A percentile compares a stretch with the other conserved stretches of the same genome.
Evolutionary conservation across 805 yeast species (phyloP).

Genomic region (Cyberlindnera samutprakarnensis): DNA sequence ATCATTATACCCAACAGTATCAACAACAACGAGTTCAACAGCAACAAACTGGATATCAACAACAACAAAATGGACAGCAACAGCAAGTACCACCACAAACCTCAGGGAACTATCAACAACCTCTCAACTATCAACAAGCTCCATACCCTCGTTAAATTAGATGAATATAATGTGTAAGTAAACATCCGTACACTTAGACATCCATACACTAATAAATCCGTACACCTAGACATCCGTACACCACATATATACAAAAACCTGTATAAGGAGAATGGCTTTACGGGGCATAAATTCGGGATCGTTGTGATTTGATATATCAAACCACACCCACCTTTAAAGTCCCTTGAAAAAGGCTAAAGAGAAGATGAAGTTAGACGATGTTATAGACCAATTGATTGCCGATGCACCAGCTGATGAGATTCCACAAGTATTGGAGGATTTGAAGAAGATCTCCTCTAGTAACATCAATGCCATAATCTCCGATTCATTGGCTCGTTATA

Average conservation of each 20-base stretch:
- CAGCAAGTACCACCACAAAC: constrained; percentile 29
- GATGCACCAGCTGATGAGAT: constrained; percentile 15
- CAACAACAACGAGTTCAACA: constrained; percentile 3
- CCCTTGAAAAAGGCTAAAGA: background rate
- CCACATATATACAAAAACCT: too few relatives aligned
- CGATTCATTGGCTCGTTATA: constrained; percentile 33
- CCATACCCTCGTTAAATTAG: constrained; percentile 12
- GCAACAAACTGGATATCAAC: constrained; percentile 2
- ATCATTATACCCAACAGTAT: constrained; percentile 2
- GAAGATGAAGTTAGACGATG: constrained; percentile 5
- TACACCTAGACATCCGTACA: too few relatives aligned
- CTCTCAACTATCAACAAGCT: constrained; percentile 31
- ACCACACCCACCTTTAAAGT: too few relatives aligned
- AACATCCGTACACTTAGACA: too few relatives aligned
- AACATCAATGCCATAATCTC: constrained; percentile 27
- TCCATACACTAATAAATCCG: too few relatives aligned
- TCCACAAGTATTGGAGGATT: constrained; percentile 30
- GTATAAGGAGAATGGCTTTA: too few relatives aligned
- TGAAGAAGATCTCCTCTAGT: constrained; percentile 35
- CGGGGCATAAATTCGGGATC: too few relatives aligned
- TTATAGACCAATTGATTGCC: constrained; percentile 5
- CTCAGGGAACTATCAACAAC: constrained; percentile 13
- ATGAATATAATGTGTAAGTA: too few relatives aligned
- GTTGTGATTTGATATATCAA: too few relatives aligned
- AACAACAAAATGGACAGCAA: constrained; percentile 24